Conservation (phyloP, 805 yeast genomes). For the Pichia deserticola region DNA sequence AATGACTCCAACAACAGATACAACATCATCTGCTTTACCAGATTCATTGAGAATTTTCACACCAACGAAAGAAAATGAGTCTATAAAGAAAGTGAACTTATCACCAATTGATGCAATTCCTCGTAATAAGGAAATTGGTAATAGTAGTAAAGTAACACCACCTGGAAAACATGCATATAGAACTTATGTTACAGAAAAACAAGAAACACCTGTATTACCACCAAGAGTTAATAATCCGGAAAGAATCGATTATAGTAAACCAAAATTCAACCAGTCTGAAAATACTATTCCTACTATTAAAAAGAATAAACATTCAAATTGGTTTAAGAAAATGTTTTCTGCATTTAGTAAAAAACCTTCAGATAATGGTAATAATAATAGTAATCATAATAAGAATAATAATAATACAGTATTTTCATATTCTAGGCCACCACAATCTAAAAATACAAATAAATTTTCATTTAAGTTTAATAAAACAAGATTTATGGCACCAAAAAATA, state of each 20-base stretch:
- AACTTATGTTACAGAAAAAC: background rate
- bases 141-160: too few species aligned
- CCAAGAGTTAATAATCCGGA: background rate
- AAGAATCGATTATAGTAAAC: background rate
- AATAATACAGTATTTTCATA: background rate
- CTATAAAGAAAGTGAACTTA: background rate
- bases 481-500: background rate
- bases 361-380: too few species aligned
- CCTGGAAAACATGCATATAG: background rate
- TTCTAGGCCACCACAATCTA: background rate
- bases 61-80: background rate
- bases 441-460: background rate
- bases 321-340: conserved; percentile 17
- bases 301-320: conserved; percentile 12
- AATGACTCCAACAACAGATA: background rate
- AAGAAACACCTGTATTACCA: background rate
- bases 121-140: background rate
- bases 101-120: conserved; percentile 1
- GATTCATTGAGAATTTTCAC: background rate
- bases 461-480: conserved; percentile 3
- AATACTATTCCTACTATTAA: background rate
- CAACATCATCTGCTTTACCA: background rate
- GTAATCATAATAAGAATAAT: too few species aligned
- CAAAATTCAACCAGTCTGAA: background rate
- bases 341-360: conserved; percentile 2